These are phyloP conservation scores for Heimioporus sp. DNA, from an alignment of 768 basidiomycete species.

Conservation along the genomic window DNA sequence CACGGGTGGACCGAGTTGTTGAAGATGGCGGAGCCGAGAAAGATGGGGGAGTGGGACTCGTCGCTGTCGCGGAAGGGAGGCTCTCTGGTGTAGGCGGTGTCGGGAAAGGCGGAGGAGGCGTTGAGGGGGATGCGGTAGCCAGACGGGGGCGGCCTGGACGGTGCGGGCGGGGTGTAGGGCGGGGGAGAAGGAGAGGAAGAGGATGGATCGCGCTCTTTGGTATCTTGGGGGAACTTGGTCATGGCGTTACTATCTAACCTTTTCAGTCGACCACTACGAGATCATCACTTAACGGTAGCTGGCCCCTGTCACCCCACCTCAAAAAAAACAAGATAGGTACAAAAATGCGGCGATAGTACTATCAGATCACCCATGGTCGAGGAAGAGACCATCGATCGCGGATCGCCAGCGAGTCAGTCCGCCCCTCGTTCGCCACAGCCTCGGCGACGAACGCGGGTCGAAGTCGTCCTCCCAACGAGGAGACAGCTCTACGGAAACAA, in stretches of 20 bases:
- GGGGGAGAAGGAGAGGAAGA: constrained; percentile 14
- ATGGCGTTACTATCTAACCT: no score
- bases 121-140: constrained; percentile 64
- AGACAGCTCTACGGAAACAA: constrained; percentile 6
- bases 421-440: neutral
- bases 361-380: constrained; percentile 2
- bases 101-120: constrained; percentile 39
- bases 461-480: constrained; percentile 13
- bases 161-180: constrained; percentile 12
- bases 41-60: constrained; percentile 52
- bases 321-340: no score
- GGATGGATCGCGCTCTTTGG: neutral
- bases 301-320: no score
- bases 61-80: constrained; percentile 59
- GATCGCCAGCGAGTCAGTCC: no score
- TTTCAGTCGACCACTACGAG: no score
- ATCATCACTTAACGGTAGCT: no score
- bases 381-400: constrained; percentile 4
- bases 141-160: constrained; percentile 47
- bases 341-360: no score
- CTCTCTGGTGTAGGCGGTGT: constrained; percentile 38
- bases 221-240: no score
- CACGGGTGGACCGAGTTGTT: constrained; percentile 73
- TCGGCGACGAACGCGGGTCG: neutral
- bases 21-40: constrained; percentile 72